Evolutionary conservation across 1,284 basidiomycete species (phyloP), one percentile per base, ranked within the genome.

Genomic region (Cryptococcus sp.): DNA sequence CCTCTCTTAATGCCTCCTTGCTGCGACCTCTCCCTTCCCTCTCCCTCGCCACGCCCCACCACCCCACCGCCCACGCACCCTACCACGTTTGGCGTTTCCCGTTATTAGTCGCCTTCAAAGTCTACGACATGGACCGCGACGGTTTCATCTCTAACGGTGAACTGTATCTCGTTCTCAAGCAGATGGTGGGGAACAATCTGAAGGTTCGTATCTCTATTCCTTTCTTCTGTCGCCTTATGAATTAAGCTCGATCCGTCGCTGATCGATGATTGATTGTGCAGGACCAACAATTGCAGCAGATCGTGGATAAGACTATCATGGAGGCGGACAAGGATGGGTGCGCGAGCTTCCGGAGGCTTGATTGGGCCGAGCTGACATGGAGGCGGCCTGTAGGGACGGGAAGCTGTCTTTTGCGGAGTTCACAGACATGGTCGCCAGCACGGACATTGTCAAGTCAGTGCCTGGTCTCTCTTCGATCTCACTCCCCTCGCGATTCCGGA

Each of bases 251-350:
- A 49, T 35, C 28, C 15, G 5, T 9, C 15, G 15, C 43, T 48
- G 21, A 51, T 23, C 44, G 1, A 38, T 16, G 13, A 20, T 35
- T 9, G 13, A 18, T 4, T 21, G 36, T 56, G 50, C 64, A 91
- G 88, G 96, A 99, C 77, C 91, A 96, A 76, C 96, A 98, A 81
- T 79, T 98, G 63, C 96, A 99, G 77, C 95, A 98, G 78, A 99
- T 99, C 64, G 96, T 98, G 11, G 96, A 99, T 79, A 99, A 99
- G 82, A 98, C 95, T 16, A 98, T 99, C 76, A 95, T 98, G 91
- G 95, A 98, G 79, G 95, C 94, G 16, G 95, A 99, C 76, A 89
- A 91, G 76, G 92, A 99, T 72, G 92, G 82, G 79, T 80, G 57
- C 62, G 78, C 58, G 33, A 35, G 24, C 24, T 35, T 23, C 35